Evolutionary conservation across 306 rosid species (phyloP), one percentile per base, ranked within the genome.

Genomic region (Herpetospermum pedunculosum): DNA sequence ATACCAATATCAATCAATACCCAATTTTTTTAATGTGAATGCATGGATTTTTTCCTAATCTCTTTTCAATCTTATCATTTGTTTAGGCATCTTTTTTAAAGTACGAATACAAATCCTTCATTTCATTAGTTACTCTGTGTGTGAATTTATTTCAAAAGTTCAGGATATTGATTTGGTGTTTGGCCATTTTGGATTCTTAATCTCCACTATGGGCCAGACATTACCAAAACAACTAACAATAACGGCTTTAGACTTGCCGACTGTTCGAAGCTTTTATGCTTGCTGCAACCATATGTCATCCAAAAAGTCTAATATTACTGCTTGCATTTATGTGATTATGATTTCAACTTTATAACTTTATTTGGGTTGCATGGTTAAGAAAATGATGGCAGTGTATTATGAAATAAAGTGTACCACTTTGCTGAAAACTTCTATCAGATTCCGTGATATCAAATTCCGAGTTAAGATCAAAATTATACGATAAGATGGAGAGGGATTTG

Each of bases 401-500:
- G 48, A 37, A 65, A 40, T 65, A 1, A 40, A 10, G 49, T 11
- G 4, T 65, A 5, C 5, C 32, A 37, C 70, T 40, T 57, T 80
- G 23, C 34, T 21, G 70, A 65, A 81, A 76, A 76, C 76, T 28
- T 81, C 38, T 54, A 48, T 69, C 75, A 87, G 97, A 75, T 80
- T 81, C 86, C 58, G 23, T 47, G 35, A 57, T 65, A 73, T 78
- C 79, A 18, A 79, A 79, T 65, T 32, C 41, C 3, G 97, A 83
- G 69, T 79, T 60, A 82, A 88, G 99, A 80, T 88, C 90, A 16
- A 78, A 78, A n/a, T 63, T 94, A 67, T 94, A 94, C 75, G 88
- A 91, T 57, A 84, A 77, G 78, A 91, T 94, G 99, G 96, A 67
- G 32, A 77, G 75, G 64, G 99, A 91, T 80, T 87, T 91, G 59